Base-by-base conservation (phyloP, 2,329 filamentous ascomycete genomes). In the Cladosporium sp. region DNA sequence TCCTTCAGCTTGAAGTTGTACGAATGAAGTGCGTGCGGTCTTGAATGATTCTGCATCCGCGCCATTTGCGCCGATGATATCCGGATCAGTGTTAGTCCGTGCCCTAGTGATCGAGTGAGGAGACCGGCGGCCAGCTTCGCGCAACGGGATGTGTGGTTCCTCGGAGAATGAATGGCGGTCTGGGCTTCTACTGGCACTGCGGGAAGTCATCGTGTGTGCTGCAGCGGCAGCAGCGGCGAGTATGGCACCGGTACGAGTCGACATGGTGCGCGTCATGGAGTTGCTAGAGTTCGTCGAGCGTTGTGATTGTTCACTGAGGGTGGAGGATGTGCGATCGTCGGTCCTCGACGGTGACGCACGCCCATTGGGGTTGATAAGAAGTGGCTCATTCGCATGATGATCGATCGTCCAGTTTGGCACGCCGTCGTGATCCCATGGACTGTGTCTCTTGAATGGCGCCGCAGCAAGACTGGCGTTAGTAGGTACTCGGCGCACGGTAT, bases 301-400 rank as follows among this genome's bases (percentile, higher is more conserved):
- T 5, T 76, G 75, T 26, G 84, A 86, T 10, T 77, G 77, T 14
- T 87, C 85, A 64, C 85, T 87, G 3, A 88, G 76, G 34, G 82
- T 84, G 0, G 85, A 87, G 3, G 80, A 80, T 2, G 85, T 88
- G 24, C 85, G 81, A 41, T 87, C 84, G 49, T 87, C 84, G 36
- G 79, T 82, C 68, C 83, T 85, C 2, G 82, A 80, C 0, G 84
- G 82, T 1, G 84, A 85, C 1, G 76, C 65, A 14, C 79, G 77
- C 3, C 82, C 79, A 14, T 68, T 68, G 2, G 69, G 64, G 30
- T 69, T 60, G 26, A 65, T 58, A 1, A 68, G 64, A 15, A 65
- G 30, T 21, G 62, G 66, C 58, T 71, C 68, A 30, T 70, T 66
- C 1, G 54, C 32, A 11, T 59, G 65, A 32, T 69, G 68, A 10